phyloP scores from a whole-genome alignment of 2,329 filamentous ascomycete genomes.

The Arthrocladium fulminans region DNA sequence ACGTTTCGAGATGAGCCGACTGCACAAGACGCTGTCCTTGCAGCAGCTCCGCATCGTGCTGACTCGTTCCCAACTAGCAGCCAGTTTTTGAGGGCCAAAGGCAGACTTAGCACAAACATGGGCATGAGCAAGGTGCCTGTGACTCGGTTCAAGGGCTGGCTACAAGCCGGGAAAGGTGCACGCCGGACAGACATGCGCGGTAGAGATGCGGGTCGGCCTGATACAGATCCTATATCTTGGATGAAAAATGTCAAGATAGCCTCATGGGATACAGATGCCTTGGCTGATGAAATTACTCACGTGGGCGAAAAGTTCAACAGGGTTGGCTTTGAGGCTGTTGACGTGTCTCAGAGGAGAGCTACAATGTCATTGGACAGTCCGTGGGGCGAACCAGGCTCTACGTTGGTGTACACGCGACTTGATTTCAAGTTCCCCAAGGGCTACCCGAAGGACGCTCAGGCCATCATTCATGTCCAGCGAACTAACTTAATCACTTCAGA shows the following conservation, averaged over 20 bases:
- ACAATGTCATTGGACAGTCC: constrained; percentile 52
- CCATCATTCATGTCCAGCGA: constrained; percentile 48
- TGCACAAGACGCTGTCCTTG: constrained; percentile 33
- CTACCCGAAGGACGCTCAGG: constrained; percentile 45
- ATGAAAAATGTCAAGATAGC: constrained; percentile 57
- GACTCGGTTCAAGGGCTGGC: constrained; percentile 36
- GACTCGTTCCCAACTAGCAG: constrained; percentile 18
- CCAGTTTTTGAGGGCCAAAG: constrained; percentile 4
- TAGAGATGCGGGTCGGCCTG: constrained; percentile 38
- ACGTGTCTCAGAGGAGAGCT: constrained; percentile 45
- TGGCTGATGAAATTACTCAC: constrained; percentile 53
- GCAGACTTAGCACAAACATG: constrained; percentile 31
- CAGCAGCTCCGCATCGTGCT: constrained; percentile 15
- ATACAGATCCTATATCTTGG: constrained; percentile 54
- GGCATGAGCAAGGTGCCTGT: constrained; percentile 44
- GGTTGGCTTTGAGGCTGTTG: constrained; percentile 51
- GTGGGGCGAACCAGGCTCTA: constrained; percentile 44
- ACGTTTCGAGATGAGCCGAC: constrained; percentile 70
- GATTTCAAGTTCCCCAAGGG: constrained; percentile 50
- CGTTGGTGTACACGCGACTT: constrained; percentile 47
- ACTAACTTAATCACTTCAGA: constrained; percentile 48
- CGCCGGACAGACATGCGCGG: constrained; percentile 41
- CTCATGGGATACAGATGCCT: constrained; percentile 36
- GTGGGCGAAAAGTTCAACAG: constrained; percentile 54
- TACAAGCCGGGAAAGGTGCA: constrained; percentile 40